These are phyloP conservation scores for Mycena albidolilacea DNA, from an alignment of 768 basidiomycete genomes.

Conservation along the genomic window DNA sequence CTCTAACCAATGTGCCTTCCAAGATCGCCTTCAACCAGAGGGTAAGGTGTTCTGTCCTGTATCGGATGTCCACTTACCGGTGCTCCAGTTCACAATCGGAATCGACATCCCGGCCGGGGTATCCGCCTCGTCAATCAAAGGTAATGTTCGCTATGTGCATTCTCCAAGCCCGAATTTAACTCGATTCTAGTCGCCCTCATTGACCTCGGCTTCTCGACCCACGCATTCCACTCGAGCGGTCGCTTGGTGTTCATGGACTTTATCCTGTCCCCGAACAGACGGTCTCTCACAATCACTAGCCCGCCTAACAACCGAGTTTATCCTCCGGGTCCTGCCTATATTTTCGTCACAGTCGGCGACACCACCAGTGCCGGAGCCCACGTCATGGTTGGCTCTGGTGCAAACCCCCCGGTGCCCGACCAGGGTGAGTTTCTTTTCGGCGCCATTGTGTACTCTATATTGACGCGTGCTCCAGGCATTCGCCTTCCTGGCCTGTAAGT, in stretches of 20 bases:
- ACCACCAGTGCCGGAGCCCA: conserved; percentile 41
- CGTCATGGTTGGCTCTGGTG: conserved; percentile 44
- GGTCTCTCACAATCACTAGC: conserved; percentile 50
- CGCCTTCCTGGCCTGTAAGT: background rate
- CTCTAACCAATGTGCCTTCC: conserved; percentile 42
- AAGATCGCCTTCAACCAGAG: conserved; percentile 47
- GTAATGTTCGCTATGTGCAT: background rate
- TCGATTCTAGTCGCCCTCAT: conserved; percentile 45
- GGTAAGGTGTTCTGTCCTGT: background rate
- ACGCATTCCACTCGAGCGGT: conserved; percentile 51
- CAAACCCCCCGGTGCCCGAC: conserved; percentile 33
- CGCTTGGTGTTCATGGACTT: conserved; percentile 51
- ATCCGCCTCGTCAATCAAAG: conserved; percentile 26
- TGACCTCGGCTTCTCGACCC: conserved; percentile 51
- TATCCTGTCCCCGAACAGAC: conserved; percentile 43
- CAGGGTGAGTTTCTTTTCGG: conserved; percentile 19
- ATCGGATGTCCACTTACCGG: background rate
- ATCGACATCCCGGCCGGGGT: conserved; percentile 45
- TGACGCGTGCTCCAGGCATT: background rate
- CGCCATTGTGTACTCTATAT: background rate
- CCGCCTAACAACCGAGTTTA: conserved; percentile 52
- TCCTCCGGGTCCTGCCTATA: conserved; percentile 48
- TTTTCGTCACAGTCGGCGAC: conserved; percentile 49
- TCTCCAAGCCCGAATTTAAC: background rate
- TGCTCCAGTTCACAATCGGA: conserved; percentile 44